Evolutionary conservation across 192 early-diverging fungal species (phyloP), one percentile per base, ranked within the genome.

Genomic region (Podila minutissima): DNA sequence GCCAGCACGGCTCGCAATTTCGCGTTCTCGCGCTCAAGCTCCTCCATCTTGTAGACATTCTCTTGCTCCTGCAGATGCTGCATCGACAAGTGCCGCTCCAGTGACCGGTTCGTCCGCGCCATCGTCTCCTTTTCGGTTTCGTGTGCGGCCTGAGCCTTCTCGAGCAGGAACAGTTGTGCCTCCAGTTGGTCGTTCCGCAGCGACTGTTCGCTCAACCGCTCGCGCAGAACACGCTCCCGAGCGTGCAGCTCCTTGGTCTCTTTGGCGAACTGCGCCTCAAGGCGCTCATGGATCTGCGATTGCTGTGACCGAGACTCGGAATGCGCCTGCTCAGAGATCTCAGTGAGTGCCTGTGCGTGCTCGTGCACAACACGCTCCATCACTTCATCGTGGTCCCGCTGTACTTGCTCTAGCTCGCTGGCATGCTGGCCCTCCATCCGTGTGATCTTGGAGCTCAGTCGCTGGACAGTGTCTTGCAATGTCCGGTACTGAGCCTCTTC

Each of bases 1-100:
- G 57, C 31, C 4, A 79, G 53, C 12, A 79, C 31, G 0, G 35
- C 46, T 3, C 61, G 58, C 50, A 72, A 19, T 19, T 31, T 49
- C 0, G 65, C 53, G n/a, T 72, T 71, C 28, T 79, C 70, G 1
- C 49, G 49, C 26, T 79, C 66, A 10, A 79, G 57, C 3, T 63
- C 65, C 53, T 79, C 76, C 29, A 67, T 55, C 66, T 68, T 79
- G 66, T 60, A 67, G 10, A 32, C 22, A 35, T 67, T 72, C 61
- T 79, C 76, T 26, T 79, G 65, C 49, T 79, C 70, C 32, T 72
- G 51, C 31, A 79, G 55, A 19, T 64, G 69, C 61, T 79, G 70
- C 65, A 79, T 79, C 41, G 69, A 72, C 19, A 72, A 29, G 32
- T 79, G 76, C 11, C 76, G 46, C 46, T 79, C 76, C 38, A 79